Evolutionary conservation across 352 stramenopile genomes (phyloP), one percentile per base, ranked within the genome.

Genomic region (Phytopythium oedochilum): DNA sequence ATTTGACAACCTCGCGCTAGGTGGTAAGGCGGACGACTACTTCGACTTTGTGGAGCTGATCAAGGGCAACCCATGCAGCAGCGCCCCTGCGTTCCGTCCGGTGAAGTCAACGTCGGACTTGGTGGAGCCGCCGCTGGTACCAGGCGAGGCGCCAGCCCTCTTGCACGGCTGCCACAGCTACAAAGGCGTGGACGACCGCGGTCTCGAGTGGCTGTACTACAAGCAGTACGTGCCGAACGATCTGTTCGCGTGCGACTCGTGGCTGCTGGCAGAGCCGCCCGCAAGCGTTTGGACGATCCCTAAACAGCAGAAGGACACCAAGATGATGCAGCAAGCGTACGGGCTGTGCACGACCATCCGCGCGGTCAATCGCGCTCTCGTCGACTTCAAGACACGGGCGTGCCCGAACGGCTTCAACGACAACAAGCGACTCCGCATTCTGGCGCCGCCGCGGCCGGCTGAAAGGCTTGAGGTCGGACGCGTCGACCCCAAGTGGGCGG

Each of bases 321-420:
- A 78, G 51, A 51, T 54, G 14, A 78, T 91, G 68, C 56, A 78
- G 44, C 66, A 89, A 43, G 81, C 68, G 17, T 94, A 89, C 36
- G 81, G 79, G 15, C 47, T 94, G n/a, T 94, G 81, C 59, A 94
- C 83, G 34, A 80, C 65, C 51, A 68, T 94, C 51, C 90, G 89
- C 57, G 48, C 85, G 26, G 66, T 88, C 22, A 94, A 94, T 52
- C 69, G 76, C 32, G 79, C 74, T 47, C 64, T 94, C n/a, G 59
- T 88, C 4, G 67, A 83, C 31, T 81, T 78, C 56, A 87, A 86
- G 50, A 61, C 64, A 28, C 64, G 64, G 6, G 62, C 81, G 31
- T 94, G 83, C 39, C 47, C 59, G 5, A 59, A 83, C 39, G 81
- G 83, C 29, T 91, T 86, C 59, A 94, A 88, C 53, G 52, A 69